Percentiles rank a stretch among this genome's conserved stretches.
Evolutionary conservation across 148 eudicot species (phyloP).

Genomic region (Nepenthes gracilis): DNA sequence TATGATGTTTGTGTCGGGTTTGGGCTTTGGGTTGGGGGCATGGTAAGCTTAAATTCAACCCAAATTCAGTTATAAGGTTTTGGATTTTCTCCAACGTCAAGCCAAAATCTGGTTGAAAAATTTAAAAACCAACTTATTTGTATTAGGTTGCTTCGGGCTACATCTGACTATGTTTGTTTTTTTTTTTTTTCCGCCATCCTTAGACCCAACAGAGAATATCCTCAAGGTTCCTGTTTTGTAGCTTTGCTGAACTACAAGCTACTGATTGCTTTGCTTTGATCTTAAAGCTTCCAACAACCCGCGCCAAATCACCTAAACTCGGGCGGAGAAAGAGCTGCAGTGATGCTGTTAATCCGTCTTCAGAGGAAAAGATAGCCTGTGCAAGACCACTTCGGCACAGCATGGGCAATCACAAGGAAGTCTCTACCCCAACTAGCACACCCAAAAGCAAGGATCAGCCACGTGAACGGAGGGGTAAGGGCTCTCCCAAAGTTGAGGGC

Average conservation of each 20-base stretch:
- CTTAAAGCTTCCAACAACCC: slow-evolving; percentile 45
- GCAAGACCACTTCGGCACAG: slow-evolving; percentile 47
- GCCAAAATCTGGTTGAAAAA: too few species aligned
- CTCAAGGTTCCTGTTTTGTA: background rate
- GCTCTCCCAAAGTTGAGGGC: slow-evolving; percentile 13
- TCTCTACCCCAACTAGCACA: slow-evolving; percentile 23
- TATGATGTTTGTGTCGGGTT: too few species aligned
- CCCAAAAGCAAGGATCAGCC: slow-evolving; percentile 38
- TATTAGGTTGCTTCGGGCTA: too few species aligned
- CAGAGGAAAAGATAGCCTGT: slow-evolving; percentile 30
- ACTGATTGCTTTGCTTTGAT: background rate
- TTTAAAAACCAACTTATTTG: too few species aligned
- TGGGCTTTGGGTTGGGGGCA: too few species aligned
- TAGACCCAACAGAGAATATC: too few species aligned
- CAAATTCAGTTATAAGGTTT: too few species aligned
- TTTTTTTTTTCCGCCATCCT: too few species aligned
- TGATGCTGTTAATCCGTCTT: slow-evolving; percentile 33
- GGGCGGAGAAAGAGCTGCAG: slow-evolving; percentile 79
- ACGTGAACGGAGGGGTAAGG: slow-evolving; percentile 8
- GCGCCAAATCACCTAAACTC: slow-evolving; percentile 81
- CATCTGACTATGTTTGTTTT: too few species aligned
- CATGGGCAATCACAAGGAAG: slow-evolving; percentile 37
- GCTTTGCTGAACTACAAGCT: background rate
- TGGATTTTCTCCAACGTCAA: too few species aligned
- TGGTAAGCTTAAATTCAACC: too few species aligned